Evolutionary conservation across 2,329 filamentous ascomycete genomes (phyloP), one percentile per base, ranked within the genome.

Genomic region (Berkeleyomyces rouxiae): DNA sequence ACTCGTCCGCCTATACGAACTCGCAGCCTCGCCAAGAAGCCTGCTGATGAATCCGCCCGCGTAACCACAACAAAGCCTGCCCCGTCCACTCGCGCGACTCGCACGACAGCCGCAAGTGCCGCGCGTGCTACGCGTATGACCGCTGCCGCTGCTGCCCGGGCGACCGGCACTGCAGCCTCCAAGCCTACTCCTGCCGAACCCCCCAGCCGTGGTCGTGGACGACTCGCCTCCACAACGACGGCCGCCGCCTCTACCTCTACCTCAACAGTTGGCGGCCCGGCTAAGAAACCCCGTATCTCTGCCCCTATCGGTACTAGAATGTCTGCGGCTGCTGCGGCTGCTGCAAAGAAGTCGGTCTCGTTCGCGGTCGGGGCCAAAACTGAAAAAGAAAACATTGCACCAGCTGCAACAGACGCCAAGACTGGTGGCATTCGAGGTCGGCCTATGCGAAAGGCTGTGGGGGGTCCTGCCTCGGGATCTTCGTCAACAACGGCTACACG

Each of bases 321-420:
- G 42, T 16, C 62, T 2, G 58, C 49, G 7, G 58, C 72, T 65
- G 62, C 71, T 65, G 62, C 73, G 70, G 71, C 79, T 16, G 73
- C 75, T 4, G 71, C 75, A 42, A 84, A 81, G 74, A 86, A 84
- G 74, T 77, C 75, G 2, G 82, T 85, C 68, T 83, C 79, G 64
- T 85, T 85, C 70, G 77, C 84, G 69, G 53, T 43, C 3, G 43
- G 31, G 3, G 43, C 59, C n/a, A 81, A 82, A 67, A 79, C 80
- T 2, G 82, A 84, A 69, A 85, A 86, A 72, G 83, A 86, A 69
- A 85, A 85, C 66, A 71, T 82, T 44, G 70, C 75, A 23, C 80
- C 79, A 11, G 67, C 70, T 2, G 61, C 61, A 13, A 46, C 36
- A 2, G 74, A 72, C 63, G 66, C 69, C 37, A 77, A 77, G 68